phyloP scores from a whole-genome alignment of 2,329 filamentous ascomycete genomes.

The Trichoderma simmonsii region DNA sequence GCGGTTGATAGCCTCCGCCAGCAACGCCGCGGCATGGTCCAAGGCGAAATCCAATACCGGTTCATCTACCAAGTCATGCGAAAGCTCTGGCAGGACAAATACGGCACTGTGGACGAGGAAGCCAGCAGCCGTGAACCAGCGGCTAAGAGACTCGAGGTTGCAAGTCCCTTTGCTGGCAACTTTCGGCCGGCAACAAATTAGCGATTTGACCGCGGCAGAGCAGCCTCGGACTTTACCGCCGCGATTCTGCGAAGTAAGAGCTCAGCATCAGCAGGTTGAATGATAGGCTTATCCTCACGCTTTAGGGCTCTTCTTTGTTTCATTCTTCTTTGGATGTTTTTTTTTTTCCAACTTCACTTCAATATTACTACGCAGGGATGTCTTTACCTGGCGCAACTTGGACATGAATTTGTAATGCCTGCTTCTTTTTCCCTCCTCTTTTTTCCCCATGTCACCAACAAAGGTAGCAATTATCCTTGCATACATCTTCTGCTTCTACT shows the following conservation, averaged over 20 bases:
- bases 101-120: slow-evolving; percentile 41
- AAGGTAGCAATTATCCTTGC: background rate
- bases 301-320: background rate
- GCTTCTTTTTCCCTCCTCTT: background rate
- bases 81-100: slow-evolving; percentile 68
- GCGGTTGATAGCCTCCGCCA: slow-evolving; percentile 78
- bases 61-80: slow-evolving; percentile 87
- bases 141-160: slow-evolving; percentile 52
- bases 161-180: slow-evolving; percentile 39
- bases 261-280: slow-evolving; percentile 9
- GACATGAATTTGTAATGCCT: background rate
- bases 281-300: background rate
- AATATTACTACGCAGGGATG: background rate
- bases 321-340: background rate
- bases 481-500: background rate
- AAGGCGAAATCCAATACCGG: slow-evolving; percentile 76
- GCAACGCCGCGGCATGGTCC: slow-evolving; percentile 94
- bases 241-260: slow-evolving; percentile 13
- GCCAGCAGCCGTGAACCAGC: slow-evolving; percentile 42
- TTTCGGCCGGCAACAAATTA: slow-evolving; percentile 14
- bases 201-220: slow-evolving; percentile 13
- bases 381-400: background rate
- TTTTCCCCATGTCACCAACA: background rate
- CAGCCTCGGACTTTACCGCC: slow-evolving; percentile 6
- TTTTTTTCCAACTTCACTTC: background rate